A percentile compares a stretch with the other conserved stretches of the same genome.
Conservation (phyloP, 176 grass and related monocot species). For the Rhipidocladum racemiflorum region DNA sequence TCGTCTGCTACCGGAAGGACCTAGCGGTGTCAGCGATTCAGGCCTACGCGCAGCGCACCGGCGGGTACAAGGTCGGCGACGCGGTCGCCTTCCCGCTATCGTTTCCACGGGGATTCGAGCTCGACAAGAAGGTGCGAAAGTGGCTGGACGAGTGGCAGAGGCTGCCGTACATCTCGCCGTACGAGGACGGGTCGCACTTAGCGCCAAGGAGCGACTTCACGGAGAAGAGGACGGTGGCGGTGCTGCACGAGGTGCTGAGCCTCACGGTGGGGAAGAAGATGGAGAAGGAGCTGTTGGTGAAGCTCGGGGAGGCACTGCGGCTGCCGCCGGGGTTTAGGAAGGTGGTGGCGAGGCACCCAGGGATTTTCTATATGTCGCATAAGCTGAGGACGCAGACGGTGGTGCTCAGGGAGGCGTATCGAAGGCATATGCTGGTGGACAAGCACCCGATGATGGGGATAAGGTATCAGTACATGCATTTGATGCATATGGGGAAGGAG, state of each 20-base stretch:
- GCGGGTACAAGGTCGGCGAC: slow-evolving; percentile 71
- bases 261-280: slow-evolving; percentile 79
- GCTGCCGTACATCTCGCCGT: slow-evolving; percentile 80
- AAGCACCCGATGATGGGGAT: slow-evolving; percentile 88
- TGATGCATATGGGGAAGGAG: slow-evolving; percentile 84
- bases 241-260: slow-evolving; percentile 76
- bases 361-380: slow-evolving; percentile 89
- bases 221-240: slow-evolving; percentile 74
- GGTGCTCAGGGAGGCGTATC: slow-evolving; percentile 75
- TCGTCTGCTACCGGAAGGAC: slow-evolving; percentile 82
- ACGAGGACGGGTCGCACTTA: slow-evolving; percentile 67
- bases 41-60: slow-evolving; percentile 64
- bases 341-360: slow-evolving; percentile 67
- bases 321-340: slow-evolving; percentile 70
- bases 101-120: slow-evolving; percentile 62
- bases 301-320: slow-evolving; percentile 63
- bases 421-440: slow-evolving; percentile 67
- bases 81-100: slow-evolving; percentile 65
- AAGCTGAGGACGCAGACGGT: slow-evolving; percentile 82
- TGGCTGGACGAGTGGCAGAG: slow-evolving; percentile 90
- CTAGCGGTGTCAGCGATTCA: slow-evolving; percentile 71
- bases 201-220: slow-evolving; percentile 64
- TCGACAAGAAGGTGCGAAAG: slow-evolving; percentile 78
- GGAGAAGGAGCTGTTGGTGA: slow-evolving; percentile 71
- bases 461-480: slow-evolving; percentile 78